These are phyloP conservation scores for Aspergillus glaucus DNA, from an alignment of 2,329 filamentous ascomycete species.

Conservation along the genomic window DNA sequence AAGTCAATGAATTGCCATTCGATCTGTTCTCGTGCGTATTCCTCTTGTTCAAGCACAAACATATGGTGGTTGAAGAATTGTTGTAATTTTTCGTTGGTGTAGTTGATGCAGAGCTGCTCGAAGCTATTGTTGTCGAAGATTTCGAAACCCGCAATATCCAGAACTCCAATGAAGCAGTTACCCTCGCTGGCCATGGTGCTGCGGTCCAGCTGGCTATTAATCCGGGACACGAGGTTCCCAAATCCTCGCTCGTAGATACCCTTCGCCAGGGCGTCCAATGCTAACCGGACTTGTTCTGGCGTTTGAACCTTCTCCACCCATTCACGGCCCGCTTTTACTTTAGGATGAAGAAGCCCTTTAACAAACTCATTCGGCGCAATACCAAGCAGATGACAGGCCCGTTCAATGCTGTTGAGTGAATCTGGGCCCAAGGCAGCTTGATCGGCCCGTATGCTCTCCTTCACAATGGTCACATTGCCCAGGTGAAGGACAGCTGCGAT, in stretches of 20 bases:
- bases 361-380: conserved; percentile 80
- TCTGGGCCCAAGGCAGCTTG: conserved; percentile 78
- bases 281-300: conserved; percentile 86
- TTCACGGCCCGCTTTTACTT: conserved; percentile 89
- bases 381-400: conserved; percentile 76
- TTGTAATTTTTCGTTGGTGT: conserved; percentile 97
- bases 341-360: conserved; percentile 81
- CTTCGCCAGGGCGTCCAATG: conserved; percentile 86
- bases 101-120: conserved; percentile 98
- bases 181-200: conserved; percentile 77
- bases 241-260: conserved; percentile 97
- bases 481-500: conserved; percentile 88
- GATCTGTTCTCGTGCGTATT: conserved; percentile 94
- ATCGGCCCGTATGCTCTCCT: conserved; percentile 84
- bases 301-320: conserved; percentile 99
- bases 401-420: conserved; percentile 66
- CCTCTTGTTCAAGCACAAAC: conserved; percentile 98
- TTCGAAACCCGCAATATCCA: conserved; percentile 98
- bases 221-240: conserved; percentile 81
- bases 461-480: conserved; percentile 82
- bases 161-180: conserved; percentile 90
- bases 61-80: conserved; percentile 99
- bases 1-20: conserved; percentile 99
- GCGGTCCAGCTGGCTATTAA: conserved; percentile 88
- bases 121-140: conserved; percentile 99